Percentiles rank a stretch among this genome's conserved stretches.
phyloP scores from a whole-genome alignment of 805 yeast species.

The Debaryomyces hansenii region DNA sequence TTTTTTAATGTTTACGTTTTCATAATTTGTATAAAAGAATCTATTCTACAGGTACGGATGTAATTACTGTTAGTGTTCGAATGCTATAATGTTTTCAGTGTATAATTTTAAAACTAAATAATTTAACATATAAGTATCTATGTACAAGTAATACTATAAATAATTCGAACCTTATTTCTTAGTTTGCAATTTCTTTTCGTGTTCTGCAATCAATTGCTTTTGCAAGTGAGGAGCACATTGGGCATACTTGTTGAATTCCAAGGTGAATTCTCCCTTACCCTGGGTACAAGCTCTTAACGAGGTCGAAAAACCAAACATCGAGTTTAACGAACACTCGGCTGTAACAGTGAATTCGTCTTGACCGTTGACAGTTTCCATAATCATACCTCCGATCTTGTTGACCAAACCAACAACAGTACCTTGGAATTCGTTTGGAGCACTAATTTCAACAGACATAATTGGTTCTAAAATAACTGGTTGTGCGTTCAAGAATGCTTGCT shows the following conservation, averaged over 20 bases:
- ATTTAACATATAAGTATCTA: conserved; percentile 2
- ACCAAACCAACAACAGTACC: conserved; percentile 87
- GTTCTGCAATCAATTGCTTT: conserved; percentile 83
- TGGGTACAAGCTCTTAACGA: conserved; percentile 94
- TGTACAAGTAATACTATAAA: conserved; percentile 11
- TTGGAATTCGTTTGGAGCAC: conserved; percentile 96
- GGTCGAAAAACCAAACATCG: conserved; percentile 96
- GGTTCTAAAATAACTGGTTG: conserved; percentile 93
- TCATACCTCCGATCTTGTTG: conserved; percentile 90
- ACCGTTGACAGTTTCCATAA: conserved; percentile 90
- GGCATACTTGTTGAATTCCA: conserved; percentile 90
- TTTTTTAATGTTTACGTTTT: conserved; percentile 27
- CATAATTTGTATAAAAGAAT: conserved; percentile 18
- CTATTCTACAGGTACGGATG: not conserved
- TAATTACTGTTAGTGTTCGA: not conserved
- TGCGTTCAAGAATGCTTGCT: conserved; percentile 81
- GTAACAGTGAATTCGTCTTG: conserved; percentile 90
- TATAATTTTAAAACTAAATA: not conserved
- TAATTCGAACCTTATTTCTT: conserved; percentile 3
- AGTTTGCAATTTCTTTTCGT: conserved; percentile 35
- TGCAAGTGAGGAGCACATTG: conserved; percentile 91
- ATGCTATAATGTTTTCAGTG: too few relatives aligned
- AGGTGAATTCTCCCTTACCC: conserved; percentile 97
- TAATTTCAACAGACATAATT: conserved; percentile 88
- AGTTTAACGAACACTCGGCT: conserved; percentile 95